Evolutionary conservation across 768 basidiomycete genomes (phyloP), one percentile per base, ranked within the genome.

Genomic region (Tylopilus subfusipes): DNA sequence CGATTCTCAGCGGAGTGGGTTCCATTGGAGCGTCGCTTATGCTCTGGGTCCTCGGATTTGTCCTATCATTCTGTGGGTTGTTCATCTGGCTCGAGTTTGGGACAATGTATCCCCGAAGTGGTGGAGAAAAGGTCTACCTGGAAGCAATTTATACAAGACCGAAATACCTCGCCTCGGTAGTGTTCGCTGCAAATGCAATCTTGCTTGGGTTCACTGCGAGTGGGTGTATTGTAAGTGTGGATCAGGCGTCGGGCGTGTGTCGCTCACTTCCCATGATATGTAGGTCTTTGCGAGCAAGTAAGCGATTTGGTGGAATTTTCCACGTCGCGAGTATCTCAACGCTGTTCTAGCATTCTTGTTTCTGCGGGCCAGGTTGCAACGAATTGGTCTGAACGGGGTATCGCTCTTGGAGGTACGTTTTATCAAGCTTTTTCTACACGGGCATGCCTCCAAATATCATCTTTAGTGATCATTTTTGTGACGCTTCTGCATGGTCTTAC

Each of bases 41-140:
- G 76, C 77, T 83, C 18, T 84, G 82, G 83, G 78, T 83, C 1
- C 77, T 83, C 21, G 83, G 83, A 4, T 82, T 83, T 59, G 60
- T 77, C 2, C 73, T 84, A 2, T 83, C 82, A 0, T 79, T 79
- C 55, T 84, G 80, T 50, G 82, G 82, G 0, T 65, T 83, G 11
- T 83, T 84, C 62, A 77, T 84, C 51, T 84, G 82, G 82, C 76
- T 84, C 19, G 82, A 84, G 55, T 78, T 78, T 46, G 83, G 83
- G 6, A 81, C 81, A 2, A 84, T 84, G 83, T 81, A 78, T 55
- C 83, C 82, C 3, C 75, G 82, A 1, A 81, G 79, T 14, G 82
- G 83, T 11, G 82, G 82, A 7, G 83, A 84, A 18, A 84, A 85
- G 63, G 82, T 84, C 3, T 84, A 84, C 57, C 68, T 83, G 22